These are phyloP conservation scores for Solanum hybrid DNA, from an alignment of 305 asterid species.

Conservation along the genomic window DNA sequence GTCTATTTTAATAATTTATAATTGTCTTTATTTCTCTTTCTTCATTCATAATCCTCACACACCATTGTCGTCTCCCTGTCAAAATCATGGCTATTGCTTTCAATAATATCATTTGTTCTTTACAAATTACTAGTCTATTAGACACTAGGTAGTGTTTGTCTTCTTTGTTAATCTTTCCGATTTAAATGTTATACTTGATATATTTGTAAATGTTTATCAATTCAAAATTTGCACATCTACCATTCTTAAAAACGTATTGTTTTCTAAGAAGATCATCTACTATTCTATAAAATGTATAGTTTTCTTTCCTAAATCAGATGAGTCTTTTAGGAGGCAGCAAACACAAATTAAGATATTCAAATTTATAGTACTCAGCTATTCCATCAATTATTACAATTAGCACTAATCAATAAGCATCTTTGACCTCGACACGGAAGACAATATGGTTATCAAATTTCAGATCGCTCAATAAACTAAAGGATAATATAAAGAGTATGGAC, in stretches of 20 bases:
- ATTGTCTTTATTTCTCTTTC: too few species aligned
- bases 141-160: not conserved
- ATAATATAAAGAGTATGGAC: too few species aligned
- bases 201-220: too few species aligned
- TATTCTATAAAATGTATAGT: too few species aligned
- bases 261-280: too few species aligned
- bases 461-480: too few species aligned
- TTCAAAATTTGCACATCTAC: not conserved
- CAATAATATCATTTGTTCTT: not conserved
- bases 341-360: not conserved
- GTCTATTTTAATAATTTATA: too few species aligned
- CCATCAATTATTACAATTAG: not conserved
- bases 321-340: not conserved
- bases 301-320: not conserved
- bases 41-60: not conserved
- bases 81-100: not conserved
- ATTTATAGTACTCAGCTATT: not conserved
- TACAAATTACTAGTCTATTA: not conserved
- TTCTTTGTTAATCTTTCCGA: not conserved
- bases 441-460: too few species aligned
- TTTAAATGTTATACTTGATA: not conserved
- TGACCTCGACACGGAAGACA: too few species aligned
- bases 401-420: too few species aligned
- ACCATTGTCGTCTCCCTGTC: not conserved
- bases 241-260: not conserved